Base-by-base conservation (phyloP, 2,329 filamentous ascomycete genomes). In the Ceratocystiopsis brevicomis region DNA sequence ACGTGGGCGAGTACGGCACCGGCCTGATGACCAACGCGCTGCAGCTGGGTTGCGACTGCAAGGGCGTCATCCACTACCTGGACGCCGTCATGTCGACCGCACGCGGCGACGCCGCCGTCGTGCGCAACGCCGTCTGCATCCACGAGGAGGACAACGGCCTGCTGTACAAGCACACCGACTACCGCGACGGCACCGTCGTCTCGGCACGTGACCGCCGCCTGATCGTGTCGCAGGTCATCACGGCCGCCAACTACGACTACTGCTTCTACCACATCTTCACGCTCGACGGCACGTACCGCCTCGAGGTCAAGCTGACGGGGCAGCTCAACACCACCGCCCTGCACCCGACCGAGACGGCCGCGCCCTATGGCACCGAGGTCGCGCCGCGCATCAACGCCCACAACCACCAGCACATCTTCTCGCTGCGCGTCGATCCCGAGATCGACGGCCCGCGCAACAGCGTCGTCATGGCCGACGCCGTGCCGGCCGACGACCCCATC, bases 321-420 rank as follows among this genome's bases (percentile, higher is more conserved):
- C 93, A 94, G 57, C 65, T 95, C 42, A 94, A 94, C 67, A 95
- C 87, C 0, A 93, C 92, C 53, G 66, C 78, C 33, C 79, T 94
- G 68, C 74, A 78, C 52, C 73, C 77, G 0, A 81, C 76, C 36
- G 86, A 94, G 60, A 81, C 88, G 48, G 80, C 81, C 9, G 67
- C 81, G 21, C 84, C 84, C 44, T 94, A 83, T 82, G 87, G 87
- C 44, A 94, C 86, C 0, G 79, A 93, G 58, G 87, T 95, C 6
- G 90, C 88, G 53, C 83, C 85, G 0, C 78, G 83, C 38, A 83
- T 94, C 55, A 93, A 94, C 54, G 87, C 87, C 0, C 87, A 94
- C 63, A 94, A 94, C 64, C 87, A 95, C 59, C 86, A 95, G 61
- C 87, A 95, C 59, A 70, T 95, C 32, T 95, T 95, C 72, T 94